A percentile compares a stretch with the other conserved stretches of the same genome.
phyloP scores from a whole-genome alignment of 805 yeast species.

The Zygoascus tannicola region DNA sequence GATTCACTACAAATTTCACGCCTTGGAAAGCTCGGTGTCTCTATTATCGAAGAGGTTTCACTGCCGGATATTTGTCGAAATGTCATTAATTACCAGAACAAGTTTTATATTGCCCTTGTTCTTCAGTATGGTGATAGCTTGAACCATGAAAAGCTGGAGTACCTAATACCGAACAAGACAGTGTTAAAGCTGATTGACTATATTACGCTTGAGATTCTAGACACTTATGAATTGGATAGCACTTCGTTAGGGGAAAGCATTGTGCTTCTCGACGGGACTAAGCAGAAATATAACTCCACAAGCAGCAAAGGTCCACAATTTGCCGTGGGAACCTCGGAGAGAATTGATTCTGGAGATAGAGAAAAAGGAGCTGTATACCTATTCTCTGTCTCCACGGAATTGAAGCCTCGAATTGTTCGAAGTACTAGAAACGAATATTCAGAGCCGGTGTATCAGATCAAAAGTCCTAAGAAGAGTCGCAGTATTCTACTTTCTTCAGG shows the following conservation, averaged over 20 bases:
- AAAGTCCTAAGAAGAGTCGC: not conserved
- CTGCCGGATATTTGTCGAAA: not conserved
- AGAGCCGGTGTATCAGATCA: not conserved
- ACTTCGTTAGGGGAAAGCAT: not conserved
- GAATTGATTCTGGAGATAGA: too few species aligned
- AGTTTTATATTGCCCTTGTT: not conserved
- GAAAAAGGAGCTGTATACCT: not conserved
- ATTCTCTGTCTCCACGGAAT: too few species aligned
- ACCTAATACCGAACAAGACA: not conserved
- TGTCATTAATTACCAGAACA: not conserved
- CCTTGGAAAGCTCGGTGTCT: not conserved
- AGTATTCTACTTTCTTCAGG: not conserved
- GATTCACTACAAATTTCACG: not conserved
- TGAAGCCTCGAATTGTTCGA: too few species aligned
- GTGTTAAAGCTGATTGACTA: not conserved
- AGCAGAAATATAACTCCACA: not conserved
- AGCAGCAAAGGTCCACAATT: not conserved
- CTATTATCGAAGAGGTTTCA: not conserved
- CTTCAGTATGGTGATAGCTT: not conserved
- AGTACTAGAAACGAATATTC: not conserved
- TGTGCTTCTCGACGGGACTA: not conserved
- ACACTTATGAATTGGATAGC: not conserved
- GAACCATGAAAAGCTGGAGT: not conserved
- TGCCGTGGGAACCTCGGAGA: not conserved
- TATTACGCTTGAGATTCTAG: not conserved